Conservation (phyloP, 352 stramenopile species). For the Globisporangium apiculatum region DNA sequence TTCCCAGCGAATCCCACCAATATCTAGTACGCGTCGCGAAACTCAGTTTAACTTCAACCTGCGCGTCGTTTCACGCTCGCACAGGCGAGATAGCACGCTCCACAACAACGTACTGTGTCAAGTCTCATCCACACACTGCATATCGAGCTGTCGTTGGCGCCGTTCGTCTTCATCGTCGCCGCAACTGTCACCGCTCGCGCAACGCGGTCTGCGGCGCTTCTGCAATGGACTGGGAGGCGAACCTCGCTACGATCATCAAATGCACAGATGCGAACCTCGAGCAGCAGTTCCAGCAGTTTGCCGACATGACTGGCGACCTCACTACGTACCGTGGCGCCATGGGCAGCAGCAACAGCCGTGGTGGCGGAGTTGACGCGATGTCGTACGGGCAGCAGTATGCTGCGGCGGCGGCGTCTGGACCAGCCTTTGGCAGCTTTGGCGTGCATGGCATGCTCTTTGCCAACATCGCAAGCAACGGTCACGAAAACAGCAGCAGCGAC, state of each 20-base stretch:
- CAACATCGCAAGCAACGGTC: neutral
- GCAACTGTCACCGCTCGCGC: no score
- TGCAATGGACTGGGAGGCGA: slow-evolving; percentile 25
- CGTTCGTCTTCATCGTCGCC: no score
- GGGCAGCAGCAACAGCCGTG: neutral
- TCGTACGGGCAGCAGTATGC: neutral
- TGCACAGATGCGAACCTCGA: slow-evolving; percentile 71
- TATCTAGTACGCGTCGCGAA: no score
- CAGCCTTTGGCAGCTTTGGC: neutral
- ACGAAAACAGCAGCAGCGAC: neutral
- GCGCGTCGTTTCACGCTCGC: no score
- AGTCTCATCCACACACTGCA: no score
- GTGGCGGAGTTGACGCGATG: neutral
- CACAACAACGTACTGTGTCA: no score
- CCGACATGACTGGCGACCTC: slow-evolving; percentile 28
- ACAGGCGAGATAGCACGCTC: no score
- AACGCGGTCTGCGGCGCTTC: no score
- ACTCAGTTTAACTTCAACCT: no score
- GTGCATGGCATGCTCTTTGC: slow-evolving; percentile 1
- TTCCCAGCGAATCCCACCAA: no score
- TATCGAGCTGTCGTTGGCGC: no score
- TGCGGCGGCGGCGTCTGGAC: neutral
- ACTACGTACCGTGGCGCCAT: slow-evolving; percentile 1
- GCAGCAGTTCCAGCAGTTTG: slow-evolving; percentile 69
- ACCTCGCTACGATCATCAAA: slow-evolving; percentile 76